Conservation (phyloP, 2,329 filamentous ascomycete genomes). For the Aureobasidium sp. region DNA sequence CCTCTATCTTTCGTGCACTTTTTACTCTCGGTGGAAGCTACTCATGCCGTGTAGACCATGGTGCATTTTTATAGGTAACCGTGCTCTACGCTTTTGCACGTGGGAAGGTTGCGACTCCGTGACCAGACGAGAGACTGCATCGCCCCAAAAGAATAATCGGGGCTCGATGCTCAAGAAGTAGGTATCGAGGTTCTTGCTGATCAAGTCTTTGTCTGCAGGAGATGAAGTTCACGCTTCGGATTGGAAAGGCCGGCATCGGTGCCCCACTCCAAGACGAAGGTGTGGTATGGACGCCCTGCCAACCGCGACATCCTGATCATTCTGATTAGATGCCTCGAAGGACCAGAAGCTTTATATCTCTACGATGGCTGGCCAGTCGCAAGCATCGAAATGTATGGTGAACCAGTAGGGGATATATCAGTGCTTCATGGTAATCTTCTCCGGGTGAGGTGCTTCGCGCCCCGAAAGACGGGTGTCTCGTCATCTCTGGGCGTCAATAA, state of each 20-base stretch:
- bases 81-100: too few species aligned
- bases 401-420: not conserved
- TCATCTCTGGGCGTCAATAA: not conserved
- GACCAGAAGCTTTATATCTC: not conserved
- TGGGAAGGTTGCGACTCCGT: too few species aligned
- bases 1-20: not conserved
- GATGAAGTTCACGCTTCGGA: not conserved
- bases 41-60: too few species aligned
- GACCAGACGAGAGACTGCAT: too few species aligned
- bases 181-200: too few species aligned
- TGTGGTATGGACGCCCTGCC: not conserved
- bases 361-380: not conserved
- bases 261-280: not conserved
- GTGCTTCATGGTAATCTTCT: not conserved
- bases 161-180: too few species aligned
- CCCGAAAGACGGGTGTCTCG: not conserved
- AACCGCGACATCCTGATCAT: too few species aligned
- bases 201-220: not conserved
- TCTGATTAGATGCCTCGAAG: not conserved
- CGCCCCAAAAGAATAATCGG: too few species aligned
- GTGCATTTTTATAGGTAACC: too few species aligned
- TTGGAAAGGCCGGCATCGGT: not conserved
- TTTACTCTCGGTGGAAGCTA: too few species aligned
- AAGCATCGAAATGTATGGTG: not conserved
- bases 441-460: not conserved